These are phyloP conservation scores for Ceriops decandra DNA, from an alignment of 345 rosid genomes.

Conservation along the genomic window DNA sequence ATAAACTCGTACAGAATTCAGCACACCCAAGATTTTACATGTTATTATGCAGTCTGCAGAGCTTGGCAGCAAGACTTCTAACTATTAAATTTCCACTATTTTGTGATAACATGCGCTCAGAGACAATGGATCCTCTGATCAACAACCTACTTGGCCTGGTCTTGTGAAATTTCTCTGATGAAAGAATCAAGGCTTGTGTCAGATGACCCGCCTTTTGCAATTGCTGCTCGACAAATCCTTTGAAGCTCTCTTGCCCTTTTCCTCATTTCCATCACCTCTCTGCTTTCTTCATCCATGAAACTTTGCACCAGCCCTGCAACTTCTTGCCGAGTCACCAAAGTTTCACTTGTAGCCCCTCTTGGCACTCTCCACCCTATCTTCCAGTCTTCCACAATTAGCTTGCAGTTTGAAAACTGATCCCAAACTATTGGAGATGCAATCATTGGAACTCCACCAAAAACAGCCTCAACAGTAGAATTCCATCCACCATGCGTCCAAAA, in stretches of 20 bases:
- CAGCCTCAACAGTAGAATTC: conserved; percentile 19
- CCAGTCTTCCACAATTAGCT: conserved; percentile 20
- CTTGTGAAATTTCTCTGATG: neutral
- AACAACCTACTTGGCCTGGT: neutral
- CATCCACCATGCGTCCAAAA: conserved; percentile 22
- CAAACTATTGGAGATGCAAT: conserved; percentile 17
- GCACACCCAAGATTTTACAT: too few relatives aligned
- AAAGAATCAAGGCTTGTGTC: conserved; percentile 3
- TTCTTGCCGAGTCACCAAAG: conserved; percentile 1
- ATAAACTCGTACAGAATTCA: too few relatives aligned
- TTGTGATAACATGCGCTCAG: too few relatives aligned
- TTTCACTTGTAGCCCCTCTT: neutral
- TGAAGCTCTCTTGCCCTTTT: conserved; percentile 12
- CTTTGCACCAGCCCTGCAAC: conserved; percentile 3
- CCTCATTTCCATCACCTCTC: conserved; percentile 15
- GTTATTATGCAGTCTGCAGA: too few relatives aligned
- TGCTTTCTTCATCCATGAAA: conserved; percentile 16
- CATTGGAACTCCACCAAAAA: conserved; percentile 20
- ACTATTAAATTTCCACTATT: too few relatives aligned
- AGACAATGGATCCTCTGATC: too few relatives aligned
- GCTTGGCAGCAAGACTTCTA: too few relatives aligned
- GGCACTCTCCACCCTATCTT: conserved; percentile 3
- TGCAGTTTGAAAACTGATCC: conserved; percentile 14
- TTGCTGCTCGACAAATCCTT: conserved; percentile 6
- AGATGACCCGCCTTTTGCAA: conserved; percentile 9